Conservation (phyloP, 257 asterid genomes). For the Thymus mandschuricus region DNA sequence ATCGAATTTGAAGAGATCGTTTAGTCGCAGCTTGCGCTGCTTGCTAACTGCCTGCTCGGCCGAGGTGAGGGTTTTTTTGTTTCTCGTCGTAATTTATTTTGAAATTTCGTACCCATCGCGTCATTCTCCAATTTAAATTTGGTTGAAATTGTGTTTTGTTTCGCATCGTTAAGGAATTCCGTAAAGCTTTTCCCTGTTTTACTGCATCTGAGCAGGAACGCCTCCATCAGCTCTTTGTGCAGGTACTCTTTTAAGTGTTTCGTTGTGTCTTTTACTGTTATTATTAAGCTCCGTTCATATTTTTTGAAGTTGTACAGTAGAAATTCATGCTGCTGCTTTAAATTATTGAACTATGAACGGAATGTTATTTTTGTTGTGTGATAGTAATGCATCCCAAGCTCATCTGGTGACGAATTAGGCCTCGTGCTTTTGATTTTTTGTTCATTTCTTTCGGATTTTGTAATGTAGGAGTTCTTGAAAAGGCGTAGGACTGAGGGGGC, state of each 20-base stretch:
- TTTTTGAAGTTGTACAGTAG: neutral
- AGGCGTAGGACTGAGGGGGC: neutral
- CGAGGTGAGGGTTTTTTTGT: slow-evolving; percentile 45
- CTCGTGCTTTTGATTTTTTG: neutral
- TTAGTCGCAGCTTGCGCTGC: slow-evolving; percentile 47
- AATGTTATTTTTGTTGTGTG: neutral
- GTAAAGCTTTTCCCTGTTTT: slow-evolving; percentile 45
- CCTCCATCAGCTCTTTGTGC: slow-evolving; percentile 48
- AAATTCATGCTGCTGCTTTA: neutral
- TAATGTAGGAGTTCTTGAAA: neutral
- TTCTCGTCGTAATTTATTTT: slow-evolving; percentile 1
- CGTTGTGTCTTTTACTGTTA: neutral
- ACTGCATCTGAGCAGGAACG: slow-evolving; percentile 48
- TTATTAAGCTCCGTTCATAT: neutral
- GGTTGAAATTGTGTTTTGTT: neutral
- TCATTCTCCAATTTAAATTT: neutral
- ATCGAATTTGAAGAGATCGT: slow-evolving; percentile 50
- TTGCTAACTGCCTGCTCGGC: slow-evolving; percentile 53
- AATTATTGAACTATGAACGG: slow-evolving; percentile 1
- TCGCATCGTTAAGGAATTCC: slow-evolving; percentile 39
- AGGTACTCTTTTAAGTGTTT: slow-evolving; percentile 30
- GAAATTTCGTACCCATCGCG: neutral
- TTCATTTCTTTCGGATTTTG: neutral
- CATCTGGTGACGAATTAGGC: neutral
- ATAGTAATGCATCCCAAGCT: neutral